Conservation (phyloP, 2,329 filamentous ascomycete genomes). For the Aurifilum marmelostoma region DNA sequence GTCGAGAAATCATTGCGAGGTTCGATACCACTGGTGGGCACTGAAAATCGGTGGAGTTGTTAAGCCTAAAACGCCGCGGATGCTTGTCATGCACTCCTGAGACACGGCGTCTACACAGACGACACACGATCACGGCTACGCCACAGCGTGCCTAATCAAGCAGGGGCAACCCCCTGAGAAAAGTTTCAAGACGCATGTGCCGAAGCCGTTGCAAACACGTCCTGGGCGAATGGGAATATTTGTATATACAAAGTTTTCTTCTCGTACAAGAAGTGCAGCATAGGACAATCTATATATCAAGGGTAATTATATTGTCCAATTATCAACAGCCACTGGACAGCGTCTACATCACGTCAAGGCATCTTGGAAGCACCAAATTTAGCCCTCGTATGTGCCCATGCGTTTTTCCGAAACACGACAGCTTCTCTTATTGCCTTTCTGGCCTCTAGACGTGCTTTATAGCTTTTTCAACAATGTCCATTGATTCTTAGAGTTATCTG, state of each 20-base stretch:
- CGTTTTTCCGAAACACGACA: background rate
- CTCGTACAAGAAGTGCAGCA: background rate
- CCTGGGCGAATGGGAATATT: background rate
- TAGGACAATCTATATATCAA: too few relatives aligned
- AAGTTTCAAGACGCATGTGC: background rate
- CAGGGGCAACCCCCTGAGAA: background rate
- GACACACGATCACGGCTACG: constrained; percentile 1
- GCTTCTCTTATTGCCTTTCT: too few relatives aligned
- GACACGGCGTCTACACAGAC: constrained; percentile 2
- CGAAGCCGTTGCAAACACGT: background rate
- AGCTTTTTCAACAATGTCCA: too few relatives aligned
- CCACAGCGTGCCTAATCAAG: background rate
- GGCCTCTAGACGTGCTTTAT: too few relatives aligned
- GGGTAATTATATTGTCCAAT: too few relatives aligned
- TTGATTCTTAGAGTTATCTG: too few relatives aligned
- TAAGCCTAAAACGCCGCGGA: constrained; percentile 9
- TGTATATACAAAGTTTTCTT: background rate
- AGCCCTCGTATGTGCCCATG: too few relatives aligned
- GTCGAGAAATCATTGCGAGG: background rate
- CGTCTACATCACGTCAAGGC: too few relatives aligned
- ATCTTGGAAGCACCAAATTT: too few relatives aligned
- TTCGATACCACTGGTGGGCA: background rate
- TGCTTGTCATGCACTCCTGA: constrained; percentile 10
- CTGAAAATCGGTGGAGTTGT: background rate
- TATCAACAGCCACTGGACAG: too few relatives aligned